These are phyloP conservation scores for Syzygium malaccense DNA, from an alignment of 441 rosid species.

Conservation along the genomic window DNA sequence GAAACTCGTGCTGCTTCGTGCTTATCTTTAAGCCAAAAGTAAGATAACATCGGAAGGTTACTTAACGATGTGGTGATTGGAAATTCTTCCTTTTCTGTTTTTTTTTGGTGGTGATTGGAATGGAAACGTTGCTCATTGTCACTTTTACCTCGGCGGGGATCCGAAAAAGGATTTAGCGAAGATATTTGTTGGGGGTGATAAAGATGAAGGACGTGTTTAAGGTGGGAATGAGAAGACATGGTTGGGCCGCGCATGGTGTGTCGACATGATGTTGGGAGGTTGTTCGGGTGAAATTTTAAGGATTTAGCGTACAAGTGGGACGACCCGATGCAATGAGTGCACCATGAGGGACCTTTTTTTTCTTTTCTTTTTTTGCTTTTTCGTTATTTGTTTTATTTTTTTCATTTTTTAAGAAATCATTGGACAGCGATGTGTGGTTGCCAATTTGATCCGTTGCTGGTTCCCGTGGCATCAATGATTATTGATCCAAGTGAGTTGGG, in stretches of 20 bases:
- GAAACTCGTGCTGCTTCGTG: too few species aligned
- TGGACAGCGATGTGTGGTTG: not conserved
- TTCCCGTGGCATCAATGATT: not conserved
- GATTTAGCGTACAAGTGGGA: not conserved
- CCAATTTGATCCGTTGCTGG: not conserved
- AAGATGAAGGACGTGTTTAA: not conserved
- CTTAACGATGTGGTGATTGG: not conserved
- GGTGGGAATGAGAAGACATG: not conserved
- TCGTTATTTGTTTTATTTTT: too few species aligned
- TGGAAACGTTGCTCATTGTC: not conserved
- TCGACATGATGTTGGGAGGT: not conserved
- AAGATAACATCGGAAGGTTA: accelerated
- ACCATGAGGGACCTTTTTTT: accelerated
- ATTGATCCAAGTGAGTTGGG: not conserved
- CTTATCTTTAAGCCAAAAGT: not conserved
- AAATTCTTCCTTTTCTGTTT: too few species aligned
- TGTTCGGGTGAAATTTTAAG: not conserved
- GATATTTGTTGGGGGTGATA: not conserved
- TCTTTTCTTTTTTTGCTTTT: accelerated
- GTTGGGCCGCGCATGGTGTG: not conserved
- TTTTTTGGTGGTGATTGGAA: not conserved
- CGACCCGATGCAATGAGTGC: not conserved
- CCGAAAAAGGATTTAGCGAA: not conserved
- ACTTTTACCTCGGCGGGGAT: not conserved
- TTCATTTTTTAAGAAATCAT: not conserved